Evolutionary conservation across 2,329 filamentous ascomycete species (phyloP).

Genomic region (Ophiostoma sp.): DNA sequence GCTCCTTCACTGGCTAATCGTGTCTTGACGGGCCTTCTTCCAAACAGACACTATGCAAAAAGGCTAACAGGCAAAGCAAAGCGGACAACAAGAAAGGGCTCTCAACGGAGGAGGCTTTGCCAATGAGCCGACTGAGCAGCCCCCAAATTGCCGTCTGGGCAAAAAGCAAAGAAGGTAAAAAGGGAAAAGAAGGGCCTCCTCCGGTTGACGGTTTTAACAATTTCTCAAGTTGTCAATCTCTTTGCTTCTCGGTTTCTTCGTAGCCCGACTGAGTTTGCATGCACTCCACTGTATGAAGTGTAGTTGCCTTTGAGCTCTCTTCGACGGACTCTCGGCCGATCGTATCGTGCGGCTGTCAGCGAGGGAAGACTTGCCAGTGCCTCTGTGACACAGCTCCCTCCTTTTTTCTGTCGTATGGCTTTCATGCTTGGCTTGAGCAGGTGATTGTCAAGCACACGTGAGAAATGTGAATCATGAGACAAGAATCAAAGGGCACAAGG

Average conservation of each 20-base stretch:
- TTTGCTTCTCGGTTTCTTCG: not conserved
- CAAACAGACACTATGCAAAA: constrained; percentile 14
- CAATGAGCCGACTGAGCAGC: not conserved
- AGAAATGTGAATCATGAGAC: not conserved
- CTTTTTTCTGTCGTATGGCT: not conserved
- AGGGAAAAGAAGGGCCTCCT: not conserved
- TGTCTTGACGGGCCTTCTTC: constrained; percentile 3
- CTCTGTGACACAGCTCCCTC: not conserved
- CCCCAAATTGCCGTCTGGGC: not conserved
- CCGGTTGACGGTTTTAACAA: not conserved
- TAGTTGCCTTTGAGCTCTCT: constrained; percentile 6
- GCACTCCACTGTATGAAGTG: not conserved
- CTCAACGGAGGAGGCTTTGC: not conserved
- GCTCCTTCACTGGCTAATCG: constrained; percentile 1
- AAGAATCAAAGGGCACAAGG: not conserved
- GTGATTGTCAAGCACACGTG: not conserved
- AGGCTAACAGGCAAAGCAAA: not conserved
- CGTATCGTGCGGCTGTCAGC: not conserved
- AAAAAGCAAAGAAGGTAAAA: not conserved
- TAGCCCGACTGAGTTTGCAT: not conserved
- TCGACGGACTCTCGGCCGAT: not conserved
- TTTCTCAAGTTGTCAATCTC: not conserved
- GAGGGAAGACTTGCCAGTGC: not conserved
- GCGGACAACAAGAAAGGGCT: not conserved
- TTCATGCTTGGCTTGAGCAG: not conserved